Base-by-base conservation (phyloP, 371 early-diverging fungal genomes). In the Mortierella sp. region DNA sequence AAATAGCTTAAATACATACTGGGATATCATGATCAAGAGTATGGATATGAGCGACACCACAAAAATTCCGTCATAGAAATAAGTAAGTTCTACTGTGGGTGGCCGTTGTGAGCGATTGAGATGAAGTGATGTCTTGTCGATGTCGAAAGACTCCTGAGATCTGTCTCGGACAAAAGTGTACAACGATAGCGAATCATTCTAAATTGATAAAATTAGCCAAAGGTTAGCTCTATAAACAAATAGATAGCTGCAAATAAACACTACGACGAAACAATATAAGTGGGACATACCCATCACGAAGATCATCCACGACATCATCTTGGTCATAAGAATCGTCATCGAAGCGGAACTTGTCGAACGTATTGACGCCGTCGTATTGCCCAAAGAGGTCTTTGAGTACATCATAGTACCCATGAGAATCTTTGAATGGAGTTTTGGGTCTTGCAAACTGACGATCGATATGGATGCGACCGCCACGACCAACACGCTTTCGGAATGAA, bases 391-490 rank as follows among this genome's bases (percentile, higher is more conserved):
- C 79, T 43, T 74, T 79, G 37, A 70, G 70, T 51, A 12, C 40
- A 24, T 67, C 68, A 47, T 67, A 67, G 49, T 67, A 67, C 1
- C 61, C 68, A 35, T 70, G 65, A 16, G 70, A 68, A 24, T 73
- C 71, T 61, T 54, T 67, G 75, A 54, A 70, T 2, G 62, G 49
- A 22, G 54, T 68, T 20, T 72, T 54, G 1, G 79, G 71, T 2
- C 64, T 66, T 10, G 68, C 64, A 43, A 68, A 72, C 47, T 80
- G 81, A 51, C 91, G 87, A 73, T 90, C 91, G 16, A 89, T 84
- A 61, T 86, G 87, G 18, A 88, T 81, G 52, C 91, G 88, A 28
- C 91, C 91, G 55, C 91, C 90, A 73, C 91, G 89, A 24, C 91
- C 91, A 37, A 88, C 63, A 26, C 91, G 88, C 72, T 85, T 87